Evolutionary conservation across 2,329 filamentous ascomycete species (phyloP).

Genomic region (Tolypocladium tundrense): DNA sequence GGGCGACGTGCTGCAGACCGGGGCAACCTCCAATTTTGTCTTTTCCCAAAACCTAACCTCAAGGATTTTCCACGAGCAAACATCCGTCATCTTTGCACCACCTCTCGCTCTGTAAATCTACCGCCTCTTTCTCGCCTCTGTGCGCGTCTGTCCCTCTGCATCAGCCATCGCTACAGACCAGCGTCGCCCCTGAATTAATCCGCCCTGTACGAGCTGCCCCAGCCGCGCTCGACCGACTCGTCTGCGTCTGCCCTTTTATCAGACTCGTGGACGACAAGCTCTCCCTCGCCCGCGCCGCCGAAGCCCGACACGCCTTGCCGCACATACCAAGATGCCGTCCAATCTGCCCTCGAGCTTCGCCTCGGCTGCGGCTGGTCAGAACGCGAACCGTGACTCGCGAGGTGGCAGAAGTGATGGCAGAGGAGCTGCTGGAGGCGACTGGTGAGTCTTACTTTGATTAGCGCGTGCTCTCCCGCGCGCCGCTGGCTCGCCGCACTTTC

Average conservation of each 20-base stretch:
- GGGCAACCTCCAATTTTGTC: conserved; percentile 19
- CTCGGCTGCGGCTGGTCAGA: conserved; percentile 71
- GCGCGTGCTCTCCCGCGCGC: not conserved
- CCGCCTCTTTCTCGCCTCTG: conserved; percentile 1
- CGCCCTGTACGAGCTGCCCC: not conserved
- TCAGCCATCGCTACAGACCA: conserved; percentile 1
- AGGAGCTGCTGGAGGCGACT: conserved; percentile 54
- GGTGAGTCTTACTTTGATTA: conserved; percentile 40
- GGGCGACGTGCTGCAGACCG: conserved; percentile 3
- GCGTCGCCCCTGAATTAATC: not conserved
- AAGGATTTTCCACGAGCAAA: conserved; percentile 19
- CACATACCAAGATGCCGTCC: conserved; percentile 47
- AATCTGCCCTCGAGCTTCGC: conserved; percentile 77
- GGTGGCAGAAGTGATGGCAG: conserved; percentile 48
- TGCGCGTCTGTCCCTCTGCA: conserved; percentile 5
- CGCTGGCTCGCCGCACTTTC: not conserved
- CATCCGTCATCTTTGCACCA: conserved; percentile 8
- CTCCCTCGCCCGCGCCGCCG: not conserved
- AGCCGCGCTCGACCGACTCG: not conserved
- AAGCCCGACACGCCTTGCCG: not conserved
- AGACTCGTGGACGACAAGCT: not conserved
- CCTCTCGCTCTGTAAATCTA: conserved; percentile 6
- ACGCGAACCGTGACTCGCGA: conserved; percentile 48
- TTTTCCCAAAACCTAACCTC: conserved; percentile 20
- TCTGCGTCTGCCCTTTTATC: not conserved